phyloP scores from a whole-genome alignment of 2,329 filamentous ascomycete genomes.

The Hirsutella rhossiliensis region DNA sequence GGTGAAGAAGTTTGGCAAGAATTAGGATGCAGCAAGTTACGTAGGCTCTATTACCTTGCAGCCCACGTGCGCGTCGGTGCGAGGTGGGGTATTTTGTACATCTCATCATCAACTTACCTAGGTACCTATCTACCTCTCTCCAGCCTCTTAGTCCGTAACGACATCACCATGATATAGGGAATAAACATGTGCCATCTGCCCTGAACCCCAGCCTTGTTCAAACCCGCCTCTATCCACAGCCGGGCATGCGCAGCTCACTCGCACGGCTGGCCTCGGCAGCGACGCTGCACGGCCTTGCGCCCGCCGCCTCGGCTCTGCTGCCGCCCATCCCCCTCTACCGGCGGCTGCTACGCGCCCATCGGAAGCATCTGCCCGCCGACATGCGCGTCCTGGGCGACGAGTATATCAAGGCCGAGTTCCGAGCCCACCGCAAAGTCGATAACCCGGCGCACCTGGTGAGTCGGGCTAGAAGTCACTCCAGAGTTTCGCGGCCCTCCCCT shows the following conservation, averaged over 20 bases:
- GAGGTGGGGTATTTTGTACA: too few relatives aligned
- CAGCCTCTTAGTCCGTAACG: too few relatives aligned
- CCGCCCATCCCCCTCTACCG: conserved; percentile 86
- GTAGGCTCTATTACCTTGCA: too few relatives aligned
- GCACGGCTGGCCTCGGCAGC: conserved; percentile 24
- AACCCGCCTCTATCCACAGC: too few relatives aligned
- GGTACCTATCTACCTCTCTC: too few relatives aligned
- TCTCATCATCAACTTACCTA: too few relatives aligned
- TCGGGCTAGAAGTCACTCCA: too few relatives aligned
- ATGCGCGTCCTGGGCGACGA: conserved; percentile 78
- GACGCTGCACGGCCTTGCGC: conserved; percentile 19
- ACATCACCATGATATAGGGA: too few relatives aligned
- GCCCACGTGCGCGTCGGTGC: too few relatives aligned
- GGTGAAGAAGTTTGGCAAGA: background rate
- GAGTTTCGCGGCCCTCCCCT: background rate
- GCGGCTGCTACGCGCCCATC: conserved; percentile 73
- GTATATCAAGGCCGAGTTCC: conserved; percentile 88
- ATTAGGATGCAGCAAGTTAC: too few relatives aligned
- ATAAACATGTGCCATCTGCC: too few relatives aligned
- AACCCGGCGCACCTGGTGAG: conserved; percentile 85
- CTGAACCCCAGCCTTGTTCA: too few relatives aligned
- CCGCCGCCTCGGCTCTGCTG: conserved; percentile 52
- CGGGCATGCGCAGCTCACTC: background rate
- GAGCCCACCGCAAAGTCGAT: conserved; percentile 69
- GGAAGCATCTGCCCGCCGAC: conserved; percentile 62